Percentiles rank a stretch among this genome's conserved stretches.
Evolutionary conservation across 345 rosid species (phyloP).

Genomic region (Punica granatum): DNA sequence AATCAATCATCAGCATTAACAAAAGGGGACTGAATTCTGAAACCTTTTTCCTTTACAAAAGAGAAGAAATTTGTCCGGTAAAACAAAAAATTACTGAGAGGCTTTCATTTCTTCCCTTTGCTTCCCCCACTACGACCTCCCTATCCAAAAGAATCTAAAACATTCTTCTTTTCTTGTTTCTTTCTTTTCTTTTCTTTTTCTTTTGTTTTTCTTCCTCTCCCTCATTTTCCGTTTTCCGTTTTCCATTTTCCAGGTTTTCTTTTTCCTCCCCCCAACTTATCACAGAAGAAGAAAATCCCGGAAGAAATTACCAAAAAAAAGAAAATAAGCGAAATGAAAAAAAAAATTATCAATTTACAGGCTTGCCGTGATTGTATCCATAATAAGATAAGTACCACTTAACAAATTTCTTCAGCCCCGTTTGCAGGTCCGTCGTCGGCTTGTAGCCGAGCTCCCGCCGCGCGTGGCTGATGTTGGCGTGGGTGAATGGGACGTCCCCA

Average conservation of each 20-base stretch:
- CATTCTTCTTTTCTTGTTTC: neutral
- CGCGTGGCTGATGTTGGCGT: constrained; percentile 27
- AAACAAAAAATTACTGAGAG: neutral
- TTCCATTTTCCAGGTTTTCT: neutral
- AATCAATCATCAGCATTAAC: neutral
- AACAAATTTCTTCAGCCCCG: constrained; percentile 29
- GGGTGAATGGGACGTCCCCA: constrained; percentile 36
- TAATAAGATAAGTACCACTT: constrained; percentile 30
- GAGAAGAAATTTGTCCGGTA: neutral
- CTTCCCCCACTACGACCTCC: neutral
- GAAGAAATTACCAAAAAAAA: neutral
- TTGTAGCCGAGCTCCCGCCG: constrained; percentile 24
- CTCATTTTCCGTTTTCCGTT: neutral
- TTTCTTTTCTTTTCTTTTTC: neutral
- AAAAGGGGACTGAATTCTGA: neutral
- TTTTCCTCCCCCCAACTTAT: neutral
- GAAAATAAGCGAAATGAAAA: neutral
- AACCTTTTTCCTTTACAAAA: neutral
- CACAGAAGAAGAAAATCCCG: neutral
- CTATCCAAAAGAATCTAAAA: constrained; percentile 10
- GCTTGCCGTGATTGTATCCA: constrained; percentile 24
- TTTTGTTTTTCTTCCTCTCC: neutral
- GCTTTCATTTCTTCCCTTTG: neutral
- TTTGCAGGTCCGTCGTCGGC: constrained; percentile 28
- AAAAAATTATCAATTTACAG: constrained; percentile 11